These are phyloP conservation scores for Sophora flavescens DNA, from an alignment of 306 rosid species.

Conservation along the genomic window DNA sequence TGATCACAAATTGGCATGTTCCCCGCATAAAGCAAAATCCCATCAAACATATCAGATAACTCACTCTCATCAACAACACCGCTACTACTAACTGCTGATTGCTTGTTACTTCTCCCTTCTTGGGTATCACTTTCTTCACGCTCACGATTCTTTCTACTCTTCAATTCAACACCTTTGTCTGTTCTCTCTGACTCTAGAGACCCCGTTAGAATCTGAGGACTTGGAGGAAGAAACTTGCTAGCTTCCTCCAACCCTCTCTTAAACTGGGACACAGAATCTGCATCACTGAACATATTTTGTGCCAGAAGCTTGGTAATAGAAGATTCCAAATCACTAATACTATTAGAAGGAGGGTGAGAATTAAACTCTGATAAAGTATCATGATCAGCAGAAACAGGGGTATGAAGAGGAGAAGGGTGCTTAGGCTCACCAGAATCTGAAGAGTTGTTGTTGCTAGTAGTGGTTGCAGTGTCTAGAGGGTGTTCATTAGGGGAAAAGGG, in stretches of 20 bases:
- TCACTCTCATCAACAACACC: constrained; percentile 51
- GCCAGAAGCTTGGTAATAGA: constrained; percentile 58
- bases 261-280: constrained; percentile 69
- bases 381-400: constrained; percentile 44
- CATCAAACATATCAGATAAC: constrained; percentile 57
- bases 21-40: constrained; percentile 46
- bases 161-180: constrained; percentile 41
- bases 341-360: constrained; percentile 35
- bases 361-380: constrained; percentile 46
- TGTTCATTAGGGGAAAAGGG: constrained; percentile 57
- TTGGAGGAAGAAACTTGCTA: constrained; percentile 36
- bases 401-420: constrained; percentile 40
- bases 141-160: constrained; percentile 54
- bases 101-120: constrained; percentile 64
- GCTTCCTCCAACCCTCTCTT: constrained; percentile 84
- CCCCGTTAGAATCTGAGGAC: neutral
- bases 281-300: constrained; percentile 63
- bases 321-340: constrained; percentile 39
- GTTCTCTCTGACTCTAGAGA: constrained; percentile 28
- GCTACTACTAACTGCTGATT: constrained; percentile 43
- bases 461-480: constrained; percentile 40
- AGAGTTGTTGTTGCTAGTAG: constrained; percentile 30
- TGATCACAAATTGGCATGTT: constrained; percentile 21
- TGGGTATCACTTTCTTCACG: constrained; percentile 43
- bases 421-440: constrained; percentile 48